Base-by-base conservation (phyloP, 805 yeast genomes). In the Hanseniaspora pseudoguilliermondii region DNA sequence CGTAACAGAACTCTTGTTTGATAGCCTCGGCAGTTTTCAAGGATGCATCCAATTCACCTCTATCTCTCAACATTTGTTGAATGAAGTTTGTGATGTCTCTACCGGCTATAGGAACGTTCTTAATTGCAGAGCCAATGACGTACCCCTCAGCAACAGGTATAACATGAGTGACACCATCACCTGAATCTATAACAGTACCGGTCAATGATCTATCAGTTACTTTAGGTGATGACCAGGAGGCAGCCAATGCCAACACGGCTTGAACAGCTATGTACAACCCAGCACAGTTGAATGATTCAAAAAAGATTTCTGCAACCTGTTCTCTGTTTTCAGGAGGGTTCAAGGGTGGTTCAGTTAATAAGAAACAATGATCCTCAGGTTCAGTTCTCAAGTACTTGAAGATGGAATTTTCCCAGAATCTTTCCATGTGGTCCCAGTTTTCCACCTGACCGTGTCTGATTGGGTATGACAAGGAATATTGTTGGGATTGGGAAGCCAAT, bases 301-400 rank as follows among this genome's bases (percentile, higher is more conserved):
- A 93, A 95, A 93, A 93, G 67, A 93, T 93, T 69, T 93, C 99
- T 13, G 99, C 99, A 1, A 96, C 89, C 69, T 87, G 88, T 69
- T 93, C 98, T 73, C 99, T 86, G 71, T 93, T 93, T 74, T 93
- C 99, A 7, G 99, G 99, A n/a, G 99, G 97, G 66, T 93, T 93
- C 62, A 93, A 79, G 23, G 99, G 99, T 11, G 99, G 99, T 73
- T 93, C 99, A 52, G 99, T 93, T 57, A 93, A 73, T 57, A 93
- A 74, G 71, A 93, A 93, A 67, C 87, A 89, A 67, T 93, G 99
- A 71, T 93, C 99, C 70, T 93, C 99, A 16, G 99, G 99, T 72
- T 93, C 98, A 69, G 97, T 88, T 69, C 96, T 82, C 63, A 93
- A 78, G 69, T 93, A 93, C 73, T 93, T 91, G 75, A 93, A 93